Evolutionary conservation across 2,329 filamentous ascomycete species (phyloP).

Genomic region (Hirsutella rhossiliensis): DNA sequence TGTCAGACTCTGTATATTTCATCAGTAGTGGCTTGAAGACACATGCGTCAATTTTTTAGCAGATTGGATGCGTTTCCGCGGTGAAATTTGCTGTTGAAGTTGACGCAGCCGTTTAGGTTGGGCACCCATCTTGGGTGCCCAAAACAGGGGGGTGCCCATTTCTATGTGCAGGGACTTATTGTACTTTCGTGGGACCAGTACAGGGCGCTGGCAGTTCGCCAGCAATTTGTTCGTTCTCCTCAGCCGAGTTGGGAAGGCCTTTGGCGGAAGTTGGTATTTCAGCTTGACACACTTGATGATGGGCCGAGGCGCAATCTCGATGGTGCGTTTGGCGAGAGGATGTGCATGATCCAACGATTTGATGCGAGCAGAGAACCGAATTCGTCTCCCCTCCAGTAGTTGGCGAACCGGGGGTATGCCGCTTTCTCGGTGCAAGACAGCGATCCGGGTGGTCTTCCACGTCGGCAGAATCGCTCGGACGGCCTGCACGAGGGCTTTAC

Average conservation of each 20-base stretch:
- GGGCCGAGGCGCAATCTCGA: neutral
- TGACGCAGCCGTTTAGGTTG: too few species aligned
- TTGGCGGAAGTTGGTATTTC: constrained; percentile 4
- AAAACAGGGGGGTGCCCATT: too few species aligned
- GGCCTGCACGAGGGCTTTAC: constrained; percentile 1
- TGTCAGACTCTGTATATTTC: too few species aligned
- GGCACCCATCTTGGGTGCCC: too few species aligned
- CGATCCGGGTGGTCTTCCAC: constrained; percentile 4
- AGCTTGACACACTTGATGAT: constrained; percentile 2
- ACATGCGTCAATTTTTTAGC: too few species aligned
- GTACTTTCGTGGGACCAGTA: neutral
- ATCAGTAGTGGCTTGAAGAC: too few species aligned
- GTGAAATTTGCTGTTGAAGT: too few species aligned
- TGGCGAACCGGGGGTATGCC: constrained; percentile 2
- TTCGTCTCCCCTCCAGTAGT: constrained; percentile 4
- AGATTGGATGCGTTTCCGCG: too few species aligned
- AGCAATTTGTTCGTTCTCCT: constrained; percentile 1
- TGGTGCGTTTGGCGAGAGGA: constrained; percentile 6
- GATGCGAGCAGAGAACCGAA: constrained; percentile 6
- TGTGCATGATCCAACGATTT: constrained; percentile 7
- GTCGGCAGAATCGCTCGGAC: constrained; percentile 4
- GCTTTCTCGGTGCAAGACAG: constrained; percentile 4
- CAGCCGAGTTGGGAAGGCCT: constrained; percentile 3
- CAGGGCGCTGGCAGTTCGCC: constrained; percentile 3
- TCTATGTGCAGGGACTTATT: too few species aligned